Evolutionary conservation across 305 asterid genomes (phyloP), one percentile per base, ranked within the genome.

Genomic region (Fraxinus velutina): DNA sequence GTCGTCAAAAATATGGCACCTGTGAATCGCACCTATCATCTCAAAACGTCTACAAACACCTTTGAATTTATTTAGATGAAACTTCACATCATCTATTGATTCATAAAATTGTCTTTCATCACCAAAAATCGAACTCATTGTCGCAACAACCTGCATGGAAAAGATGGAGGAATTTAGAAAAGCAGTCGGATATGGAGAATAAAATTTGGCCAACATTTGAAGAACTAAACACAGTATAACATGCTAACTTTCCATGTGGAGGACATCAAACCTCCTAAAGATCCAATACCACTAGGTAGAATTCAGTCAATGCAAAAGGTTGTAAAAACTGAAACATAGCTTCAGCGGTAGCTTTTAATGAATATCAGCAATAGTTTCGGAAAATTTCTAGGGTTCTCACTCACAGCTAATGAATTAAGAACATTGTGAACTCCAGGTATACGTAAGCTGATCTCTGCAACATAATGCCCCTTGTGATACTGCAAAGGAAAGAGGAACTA

Each of bases 351-450:
- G 64, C 22, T 5, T 5, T n/a, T 6, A 55, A 55, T 73, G 27
- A 73, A 34, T 73, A 22, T 24, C n/a, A 73, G 15, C 27, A 73
- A 34, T 0, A 12, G 60, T 12, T 73, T 12, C 1, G n/a, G 44
- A 27, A 78, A 36, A 33, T 79, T 19, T 75, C 70, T 47, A 22
- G 80, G 44, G 33, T 36, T 79, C 76, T 68, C 47, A 78, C 90
- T 88, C 50, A 88, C 89, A 52, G 89, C 89, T 82, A 88, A 84
- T 44, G 88, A 88, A 79, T 88, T 88, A 78, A 88, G 86, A 78
- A 84, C 86, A 80, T 88, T 88, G 62, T 88, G 85, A 44, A 78
- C 84, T 82, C 90, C 90, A 15, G 90, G 86, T 76, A 88, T 24
- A 21, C 74, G 85, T 77, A 88, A 83, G 84, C 86, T 84, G 86